Conservation (phyloP, 768 basidiomycete genomes). For the Boletellus ananiceps region DNA sequence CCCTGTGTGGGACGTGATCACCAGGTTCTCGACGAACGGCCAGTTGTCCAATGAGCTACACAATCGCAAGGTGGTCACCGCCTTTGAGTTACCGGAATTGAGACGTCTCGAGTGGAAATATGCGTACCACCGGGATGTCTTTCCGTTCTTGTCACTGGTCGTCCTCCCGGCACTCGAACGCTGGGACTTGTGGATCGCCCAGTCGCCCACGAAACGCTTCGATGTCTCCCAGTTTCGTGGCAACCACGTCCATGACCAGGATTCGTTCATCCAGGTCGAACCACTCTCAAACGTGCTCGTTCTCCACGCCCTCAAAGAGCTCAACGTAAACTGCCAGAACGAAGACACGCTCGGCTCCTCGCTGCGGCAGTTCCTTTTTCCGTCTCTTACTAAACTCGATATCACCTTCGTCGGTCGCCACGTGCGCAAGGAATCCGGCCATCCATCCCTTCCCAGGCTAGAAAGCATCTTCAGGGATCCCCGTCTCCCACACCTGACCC, state of each 20-base stretch:
- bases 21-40: conserved; percentile 10
- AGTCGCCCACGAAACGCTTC: conserved; percentile 24
- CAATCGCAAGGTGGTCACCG: conserved; percentile 6
- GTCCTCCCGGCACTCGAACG: conserved; percentile 37
- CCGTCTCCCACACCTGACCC: conserved; percentile 45
- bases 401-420: conserved; percentile 37
- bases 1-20: conserved; percentile 35
- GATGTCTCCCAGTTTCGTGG: conserved; percentile 28
- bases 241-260: conserved; percentile 26
- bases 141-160: conserved; percentile 41
- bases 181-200: conserved; percentile 43
- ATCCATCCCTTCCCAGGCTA: conserved; percentile 41
- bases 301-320: conserved; percentile 34
- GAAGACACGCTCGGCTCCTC: conserved; percentile 37
- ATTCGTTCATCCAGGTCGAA: conserved; percentile 27
- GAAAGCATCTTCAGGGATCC: conserved; percentile 56
- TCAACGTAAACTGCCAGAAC: conserved; percentile 40
- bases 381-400: conserved; percentile 42
- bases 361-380: conserved; percentile 42
- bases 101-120: conserved; percentile 47
- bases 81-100: conserved; percentile 36
- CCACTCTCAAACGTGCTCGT: conserved; percentile 28
- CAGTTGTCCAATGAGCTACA: conserved; percentile 7
- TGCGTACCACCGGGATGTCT: conserved; percentile 39
- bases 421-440: conserved; percentile 15